Base-by-base conservation (phyloP, 1,284 basidiomycete species). In the Melanopsichium pennsylvanicum region DNA sequence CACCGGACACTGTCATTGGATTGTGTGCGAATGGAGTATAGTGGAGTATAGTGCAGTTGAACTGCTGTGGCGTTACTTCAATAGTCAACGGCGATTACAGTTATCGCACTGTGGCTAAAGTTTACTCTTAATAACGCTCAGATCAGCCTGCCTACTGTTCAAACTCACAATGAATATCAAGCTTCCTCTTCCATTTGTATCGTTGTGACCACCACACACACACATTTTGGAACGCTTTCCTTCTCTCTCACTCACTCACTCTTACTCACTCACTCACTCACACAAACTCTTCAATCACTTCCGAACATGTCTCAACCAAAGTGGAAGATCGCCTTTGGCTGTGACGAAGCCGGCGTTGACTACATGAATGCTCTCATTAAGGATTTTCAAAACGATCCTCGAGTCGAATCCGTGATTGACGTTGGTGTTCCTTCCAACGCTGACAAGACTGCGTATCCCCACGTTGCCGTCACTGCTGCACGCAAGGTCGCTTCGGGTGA, bases 381-480 rank as follows among this genome's bases (percentile, higher is more conserved):
- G 42, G 72, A 75, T 29, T 61, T 76, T 39, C 36, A 76, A 39
- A 29, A 39, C 21, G 74, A 76, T 19, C 68, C 72, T 19, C 74
- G 73, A 6, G 74, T 76, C 19, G 60, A 55, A 26, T 62, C 49
- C 6, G 68, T 76, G 45, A 33, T 68, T 26, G 74, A 76, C 37
- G 72, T 76, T 15, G 74, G 74, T 25, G 74, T 75, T 10, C 63
- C 62, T 25, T 51, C 44, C 63, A 68, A 54, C 31, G 51, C 70
- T 2, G 74, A 76, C 67, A 75, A 76, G 70, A 84, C 82, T 11
- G 81, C 83, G 11, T 84, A 84, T 63, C 83, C 83, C 0, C 81
- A 83, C 64, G 77, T 83, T 15, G 83, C 82, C 11, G 81, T 84
- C 38, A 81, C 76, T 16, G 83, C 83, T 0, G 83, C 82, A 4